These are phyloP conservation scores for Carnegiea gigantea DNA, from an alignment of 179 eudicot genomes.

Conservation along the genomic window DNA sequence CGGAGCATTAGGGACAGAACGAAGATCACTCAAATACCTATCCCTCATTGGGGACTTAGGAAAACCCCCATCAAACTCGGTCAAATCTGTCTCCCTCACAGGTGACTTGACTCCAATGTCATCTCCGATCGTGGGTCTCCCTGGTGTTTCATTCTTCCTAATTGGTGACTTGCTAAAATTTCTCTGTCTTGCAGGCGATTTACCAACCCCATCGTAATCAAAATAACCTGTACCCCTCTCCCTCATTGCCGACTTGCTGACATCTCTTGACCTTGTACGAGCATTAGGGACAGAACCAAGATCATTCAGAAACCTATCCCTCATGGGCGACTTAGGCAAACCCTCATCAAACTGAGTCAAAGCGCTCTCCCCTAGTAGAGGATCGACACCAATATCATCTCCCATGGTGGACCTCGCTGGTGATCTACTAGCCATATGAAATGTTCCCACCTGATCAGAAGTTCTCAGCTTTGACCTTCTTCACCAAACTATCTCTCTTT, in stretches of 20 bases:
- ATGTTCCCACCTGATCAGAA: slow-evolving; percentile 24
- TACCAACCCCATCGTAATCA: slow-evolving; percentile 23
- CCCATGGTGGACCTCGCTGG: slow-evolving; percentile 30
- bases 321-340: slow-evolving; percentile 34
- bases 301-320: slow-evolving; percentile 40
- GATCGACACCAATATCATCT: slow-evolving; percentile 19
- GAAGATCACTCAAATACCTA: slow-evolving; percentile 35
- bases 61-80: slow-evolving; percentile 29
- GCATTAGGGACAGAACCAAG: slow-evolving; percentile 22
- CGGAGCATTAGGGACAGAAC: slow-evolving; percentile 18
- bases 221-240: slow-evolving; percentile 18
- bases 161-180: neutral
- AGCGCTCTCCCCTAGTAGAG: slow-evolving; percentile 14
- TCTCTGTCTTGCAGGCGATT: slow-evolving; percentile 18
- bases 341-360: slow-evolving; percentile 27
- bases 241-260: slow-evolving; percentile 31
- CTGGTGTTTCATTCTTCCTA: slow-evolving; percentile 20
- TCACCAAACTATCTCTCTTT: slow-evolving; percentile 6
- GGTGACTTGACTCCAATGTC: slow-evolving; percentile 14
- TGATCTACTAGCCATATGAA: slow-evolving; percentile 35
- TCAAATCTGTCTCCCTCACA: slow-evolving; percentile 11
- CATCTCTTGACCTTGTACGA: slow-evolving; percentile 20
- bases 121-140: slow-evolving; percentile 27
- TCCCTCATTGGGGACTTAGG: slow-evolving; percentile 39
- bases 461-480: slow-evolving; percentile 15